A percentile compares a stretch with the other conserved stretches of the same genome.
Conservation (phyloP, 495 filamentous ascomycete genomes). For the Letharia lupina region DNA sequence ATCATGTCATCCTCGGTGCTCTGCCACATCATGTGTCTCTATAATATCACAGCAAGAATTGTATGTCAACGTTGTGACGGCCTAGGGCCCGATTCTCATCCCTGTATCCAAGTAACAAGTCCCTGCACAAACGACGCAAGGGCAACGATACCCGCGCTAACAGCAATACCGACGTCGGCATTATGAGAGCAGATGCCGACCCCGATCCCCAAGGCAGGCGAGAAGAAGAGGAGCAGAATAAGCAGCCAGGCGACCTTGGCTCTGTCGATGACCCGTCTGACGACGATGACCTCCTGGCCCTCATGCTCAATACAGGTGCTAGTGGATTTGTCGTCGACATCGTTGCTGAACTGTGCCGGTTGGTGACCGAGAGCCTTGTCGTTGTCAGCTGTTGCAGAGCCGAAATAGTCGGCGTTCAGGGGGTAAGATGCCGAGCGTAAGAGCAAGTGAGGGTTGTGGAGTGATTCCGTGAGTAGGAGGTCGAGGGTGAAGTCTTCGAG, state of each 20-base stretch:
- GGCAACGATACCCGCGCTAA: slow-evolving; percentile 13
- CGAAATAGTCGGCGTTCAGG: neutral
- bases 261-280: slow-evolving; percentile 15
- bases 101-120: slow-evolving; percentile 12
- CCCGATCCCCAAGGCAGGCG: slow-evolving; percentile 4
- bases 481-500: neutral
- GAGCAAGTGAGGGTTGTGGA: neutral
- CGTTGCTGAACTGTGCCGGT: neutral
- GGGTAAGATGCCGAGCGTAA: neutral
- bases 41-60: neutral
- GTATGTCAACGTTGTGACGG: neutral
- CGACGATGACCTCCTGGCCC: neutral
- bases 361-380: neutral
- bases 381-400: neutral
- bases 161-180: slow-evolving; percentile 17
- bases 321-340: neutral
- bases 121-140: slow-evolving; percentile 14
- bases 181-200: slow-evolving; percentile 14
- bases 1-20: neutral
- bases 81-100: neutral
- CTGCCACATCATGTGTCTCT: neutral
- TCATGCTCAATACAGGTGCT: neutral
- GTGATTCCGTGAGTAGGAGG: neutral
- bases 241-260: slow-evolving; percentile 17
- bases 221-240: slow-evolving; percentile 14